Percentiles rank a stretch among this genome's conserved stretches.
phyloP scores from a whole-genome alignment of 106 monocot species.

The Dendrobium huoshanense region DNA sequence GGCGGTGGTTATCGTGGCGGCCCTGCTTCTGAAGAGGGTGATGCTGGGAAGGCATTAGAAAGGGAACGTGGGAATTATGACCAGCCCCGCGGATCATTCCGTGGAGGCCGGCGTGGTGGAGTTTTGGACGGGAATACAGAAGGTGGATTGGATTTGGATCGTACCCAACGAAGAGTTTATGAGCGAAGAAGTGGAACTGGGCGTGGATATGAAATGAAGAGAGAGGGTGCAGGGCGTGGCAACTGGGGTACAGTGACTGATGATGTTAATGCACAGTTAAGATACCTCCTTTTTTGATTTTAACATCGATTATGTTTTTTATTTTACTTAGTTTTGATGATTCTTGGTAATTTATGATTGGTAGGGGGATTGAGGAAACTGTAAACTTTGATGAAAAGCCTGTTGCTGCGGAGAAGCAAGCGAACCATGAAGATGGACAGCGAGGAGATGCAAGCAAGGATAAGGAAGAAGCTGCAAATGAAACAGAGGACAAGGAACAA shows the following conservation, averaged over 20 bases:
- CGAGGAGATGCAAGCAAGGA: conserved; percentile 23
- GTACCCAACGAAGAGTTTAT: conserved; percentile 44
- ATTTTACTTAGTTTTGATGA: not conserved
- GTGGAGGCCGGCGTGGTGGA: conserved; percentile 51
- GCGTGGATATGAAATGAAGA: conserved; percentile 75
- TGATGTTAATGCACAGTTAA: conserved; percentile 55
- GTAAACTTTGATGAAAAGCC: conserved; percentile 28
- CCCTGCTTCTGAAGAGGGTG: conserved; percentile 30
- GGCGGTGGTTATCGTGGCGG: conserved; percentile 16
- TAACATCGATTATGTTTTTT: not conserved
- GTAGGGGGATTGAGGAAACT: conserved; percentile 29
- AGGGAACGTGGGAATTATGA: conserved; percentile 30
- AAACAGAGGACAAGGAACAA: conserved; percentile 37
- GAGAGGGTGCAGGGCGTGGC: conserved; percentile 82
- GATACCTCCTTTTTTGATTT: conserved; percentile 2
- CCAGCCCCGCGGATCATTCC: conserved; percentile 43
- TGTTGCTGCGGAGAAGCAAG: conserved; percentile 20
- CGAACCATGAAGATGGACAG: conserved; percentile 14
- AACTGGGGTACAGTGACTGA: conserved; percentile 79
- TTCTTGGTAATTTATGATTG: not conserved
- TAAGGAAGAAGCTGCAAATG: conserved; percentile 26
- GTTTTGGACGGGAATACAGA: conserved; percentile 27
- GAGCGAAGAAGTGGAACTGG: conserved; percentile 87
- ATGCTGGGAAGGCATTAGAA: conserved; percentile 25
- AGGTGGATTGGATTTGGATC: conserved; percentile 38